These are phyloP conservation scores for Phytopythium sindhum DNA, from an alignment of 352 stramenopile genomes.

Conservation along the genomic window DNA sequence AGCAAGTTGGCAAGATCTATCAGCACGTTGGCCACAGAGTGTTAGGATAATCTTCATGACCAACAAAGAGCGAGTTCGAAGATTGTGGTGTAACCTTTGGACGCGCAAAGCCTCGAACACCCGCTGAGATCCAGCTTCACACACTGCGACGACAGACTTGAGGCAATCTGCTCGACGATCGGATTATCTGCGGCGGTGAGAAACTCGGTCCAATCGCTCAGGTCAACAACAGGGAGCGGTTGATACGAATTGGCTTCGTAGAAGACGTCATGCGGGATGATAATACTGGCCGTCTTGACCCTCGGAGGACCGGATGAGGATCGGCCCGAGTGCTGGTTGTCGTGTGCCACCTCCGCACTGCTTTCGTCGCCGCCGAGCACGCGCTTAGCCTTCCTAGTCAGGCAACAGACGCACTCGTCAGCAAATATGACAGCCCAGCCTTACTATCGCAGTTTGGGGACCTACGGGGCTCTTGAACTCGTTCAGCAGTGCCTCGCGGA, in stretches of 20 bases:
- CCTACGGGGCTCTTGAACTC: slow-evolving; percentile 37
- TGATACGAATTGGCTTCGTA: slow-evolving; percentile 51
- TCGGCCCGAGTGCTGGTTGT: slow-evolving; percentile 47
- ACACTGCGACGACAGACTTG: slow-evolving; percentile 41
- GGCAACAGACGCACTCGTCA: background rate
- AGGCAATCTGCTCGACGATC: slow-evolving; percentile 33
- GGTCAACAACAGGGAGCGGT: slow-evolving; percentile 30
- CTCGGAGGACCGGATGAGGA: background rate
- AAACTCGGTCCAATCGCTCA: slow-evolving; percentile 53
- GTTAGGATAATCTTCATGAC: background rate
- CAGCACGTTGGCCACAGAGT: background rate
- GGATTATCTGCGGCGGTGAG: slow-evolving; percentile 16
- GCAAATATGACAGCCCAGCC: background rate
- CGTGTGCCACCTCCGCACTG: background rate
- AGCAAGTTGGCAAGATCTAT: slow-evolving; percentile 39
- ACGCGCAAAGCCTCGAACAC: slow-evolving; percentile 17
- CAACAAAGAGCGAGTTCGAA: background rate
- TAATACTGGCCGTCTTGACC: too few species aligned
- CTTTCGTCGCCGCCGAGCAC: too few species aligned
- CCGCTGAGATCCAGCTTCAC: slow-evolving; percentile 43
- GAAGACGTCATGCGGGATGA: slow-evolving; percentile 49
- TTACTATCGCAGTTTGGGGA: background rate
- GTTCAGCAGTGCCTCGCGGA: slow-evolving; percentile 38
- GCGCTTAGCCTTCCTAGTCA: slow-evolving; percentile 12
- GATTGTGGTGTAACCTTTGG: slow-evolving; percentile 21